phyloP scores from a whole-genome alignment of 176 grass and related monocot species.

The Avena eriantha region DNA sequence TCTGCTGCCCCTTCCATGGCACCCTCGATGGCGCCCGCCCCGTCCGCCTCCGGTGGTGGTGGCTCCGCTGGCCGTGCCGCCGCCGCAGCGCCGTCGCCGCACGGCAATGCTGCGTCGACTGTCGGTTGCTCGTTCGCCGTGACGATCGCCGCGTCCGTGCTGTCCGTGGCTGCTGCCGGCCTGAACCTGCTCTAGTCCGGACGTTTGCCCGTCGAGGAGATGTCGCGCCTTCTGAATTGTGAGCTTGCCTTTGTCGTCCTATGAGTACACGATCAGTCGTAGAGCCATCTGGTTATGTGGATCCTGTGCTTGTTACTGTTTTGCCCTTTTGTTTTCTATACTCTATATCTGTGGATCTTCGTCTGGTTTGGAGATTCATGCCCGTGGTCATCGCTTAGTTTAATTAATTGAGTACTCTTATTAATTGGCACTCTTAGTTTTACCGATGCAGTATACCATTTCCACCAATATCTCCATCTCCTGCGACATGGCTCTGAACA shows the following conservation, averaged over 20 bases:
- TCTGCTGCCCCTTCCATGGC: constrained; percentile 67
- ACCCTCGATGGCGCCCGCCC: constrained; percentile 40
- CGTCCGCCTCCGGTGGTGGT: neutral
- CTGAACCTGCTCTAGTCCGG: constrained; percentile 30
- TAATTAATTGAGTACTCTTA: neutral
- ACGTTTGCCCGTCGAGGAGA: neutral
- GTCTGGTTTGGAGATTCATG: constrained; percentile 24
- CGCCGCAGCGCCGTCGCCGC: constrained; percentile 40
- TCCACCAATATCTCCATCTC: too few relatives aligned
- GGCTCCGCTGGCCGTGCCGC: neutral
- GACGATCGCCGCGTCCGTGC: constrained; percentile 35
- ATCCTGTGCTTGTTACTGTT: constrained; percentile 13
- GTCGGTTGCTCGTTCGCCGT: constrained; percentile 30
- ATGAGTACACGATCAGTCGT: too few relatives aligned
- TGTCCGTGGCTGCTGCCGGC: constrained; percentile 29
- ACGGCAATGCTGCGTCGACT: constrained; percentile 34
- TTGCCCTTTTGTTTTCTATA: neutral
- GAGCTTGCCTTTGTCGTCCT: constrained; percentile 33
- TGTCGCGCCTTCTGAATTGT: constrained; percentile 37
- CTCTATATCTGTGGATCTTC: constrained; percentile 11
- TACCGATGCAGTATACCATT: too few relatives aligned
- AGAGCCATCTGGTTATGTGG: constrained; percentile 12
- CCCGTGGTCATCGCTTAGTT: neutral
- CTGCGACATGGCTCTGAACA: too few relatives aligned
- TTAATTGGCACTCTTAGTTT: too few relatives aligned